These are phyloP conservation scores for Coemansia javaensis DNA, from an alignment of 192 early-diverging fungal species.

Conservation along the genomic window DNA sequence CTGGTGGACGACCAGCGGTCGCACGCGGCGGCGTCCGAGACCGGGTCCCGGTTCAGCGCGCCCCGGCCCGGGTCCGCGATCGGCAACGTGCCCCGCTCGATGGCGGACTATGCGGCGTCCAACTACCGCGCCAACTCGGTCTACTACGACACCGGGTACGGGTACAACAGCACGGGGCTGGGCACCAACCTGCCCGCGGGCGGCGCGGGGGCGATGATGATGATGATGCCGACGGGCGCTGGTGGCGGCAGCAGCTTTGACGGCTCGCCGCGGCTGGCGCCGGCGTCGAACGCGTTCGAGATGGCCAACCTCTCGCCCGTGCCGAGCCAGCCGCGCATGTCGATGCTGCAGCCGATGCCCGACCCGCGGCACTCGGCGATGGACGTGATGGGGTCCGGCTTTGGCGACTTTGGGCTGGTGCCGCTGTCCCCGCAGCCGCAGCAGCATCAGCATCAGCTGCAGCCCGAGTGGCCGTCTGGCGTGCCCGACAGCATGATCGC, in stretches of 20 bases:
- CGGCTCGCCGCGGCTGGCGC: slow-evolving; percentile 22
- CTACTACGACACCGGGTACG: slow-evolving; percentile 48
- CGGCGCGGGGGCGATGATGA: slow-evolving; percentile 2
- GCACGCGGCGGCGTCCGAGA: slow-evolving; percentile 38
- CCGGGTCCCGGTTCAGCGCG: slow-evolving; percentile 43
- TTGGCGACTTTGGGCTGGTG: neutral
- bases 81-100: slow-evolving; percentile 47
- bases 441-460: no score
- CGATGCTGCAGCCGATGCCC: slow-evolving; percentile 12
- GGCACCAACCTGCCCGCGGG: slow-evolving; percentile 26
- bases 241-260: slow-evolving; percentile 26
- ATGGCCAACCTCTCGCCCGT: slow-evolving; percentile 24
- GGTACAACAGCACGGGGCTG: slow-evolving; percentile 43
- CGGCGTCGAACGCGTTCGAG: slow-evolving; percentile 29
- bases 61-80: slow-evolving; percentile 43
- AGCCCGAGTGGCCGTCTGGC: slow-evolving; percentile 48
- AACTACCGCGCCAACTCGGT: slow-evolving; percentile 47
- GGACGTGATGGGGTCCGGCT: neutral
- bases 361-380: slow-evolving; percentile 28
- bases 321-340: slow-evolving; percentile 11
- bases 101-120: slow-evolving; percentile 42
- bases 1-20: slow-evolving; percentile 47
- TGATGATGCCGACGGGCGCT: no score
- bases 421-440: slow-evolving; percentile 1
- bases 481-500: slow-evolving; percentile 69